Evolutionary conservation across 768 basidiomycete species (phyloP).

Genomic region (Podaxis sp.): DNA sequence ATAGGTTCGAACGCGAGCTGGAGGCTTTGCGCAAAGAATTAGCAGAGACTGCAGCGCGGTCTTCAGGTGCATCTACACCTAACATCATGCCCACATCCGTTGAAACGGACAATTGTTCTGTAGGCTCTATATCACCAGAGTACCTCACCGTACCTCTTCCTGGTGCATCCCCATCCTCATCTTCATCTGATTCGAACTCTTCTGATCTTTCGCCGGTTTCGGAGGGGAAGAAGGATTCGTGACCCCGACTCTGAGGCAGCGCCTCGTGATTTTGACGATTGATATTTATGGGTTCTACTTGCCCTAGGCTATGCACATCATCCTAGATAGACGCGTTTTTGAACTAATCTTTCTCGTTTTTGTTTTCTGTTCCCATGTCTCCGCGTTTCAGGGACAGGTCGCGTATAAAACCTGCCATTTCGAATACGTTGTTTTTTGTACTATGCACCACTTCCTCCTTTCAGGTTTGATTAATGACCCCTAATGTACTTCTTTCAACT

Average conservation of each 20-base stretch:
- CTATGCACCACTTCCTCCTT: background rate
- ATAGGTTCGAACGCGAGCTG: constrained; percentile 88
- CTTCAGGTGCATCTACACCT: constrained; percentile 47
- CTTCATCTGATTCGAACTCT: constrained; percentile 20
- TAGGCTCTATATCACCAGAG: constrained; percentile 13
- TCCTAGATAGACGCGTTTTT: background rate
- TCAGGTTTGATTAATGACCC: background rate
- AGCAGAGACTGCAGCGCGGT: constrained; percentile 61
- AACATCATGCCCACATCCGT: constrained; percentile 28
- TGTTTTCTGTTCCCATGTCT: background rate
- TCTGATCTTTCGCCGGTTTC: constrained; percentile 15
- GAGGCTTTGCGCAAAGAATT: constrained; percentile 90
- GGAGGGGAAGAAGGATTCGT: constrained; percentile 28
- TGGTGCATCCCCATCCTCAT: background rate
- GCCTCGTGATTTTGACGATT: constrained; percentile 1
- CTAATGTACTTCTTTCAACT: background rate
- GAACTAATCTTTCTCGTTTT: background rate
- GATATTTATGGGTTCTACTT: background rate
- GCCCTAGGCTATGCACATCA: background rate
- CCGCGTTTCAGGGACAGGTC: background rate
- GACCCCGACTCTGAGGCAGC: constrained; percentile 6
- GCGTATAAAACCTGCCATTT: background rate
- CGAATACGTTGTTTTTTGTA: background rate
- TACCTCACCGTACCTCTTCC: constrained; percentile 1
- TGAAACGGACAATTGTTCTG: constrained; percentile 22